These are phyloP conservation scores for Isabelozyma heimii DNA, from an alignment of 805 yeast genomes.

Conservation along the genomic window DNA sequence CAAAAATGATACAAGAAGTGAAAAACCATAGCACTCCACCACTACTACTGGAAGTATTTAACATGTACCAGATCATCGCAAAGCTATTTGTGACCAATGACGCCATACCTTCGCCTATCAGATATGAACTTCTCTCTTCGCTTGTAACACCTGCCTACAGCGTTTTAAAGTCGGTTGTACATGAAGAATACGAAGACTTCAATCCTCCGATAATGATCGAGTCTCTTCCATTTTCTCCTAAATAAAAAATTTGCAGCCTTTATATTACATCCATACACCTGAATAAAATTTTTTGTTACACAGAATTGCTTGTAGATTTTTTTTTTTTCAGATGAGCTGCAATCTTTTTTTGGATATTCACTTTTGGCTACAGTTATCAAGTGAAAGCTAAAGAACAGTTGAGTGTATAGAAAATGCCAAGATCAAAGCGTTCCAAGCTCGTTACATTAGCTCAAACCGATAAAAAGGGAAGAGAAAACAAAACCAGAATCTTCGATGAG, in stretches of 20 bases:
- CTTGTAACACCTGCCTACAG: neutral
- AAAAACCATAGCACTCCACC: constrained; percentile 1
- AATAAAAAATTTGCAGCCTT: neutral
- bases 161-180: neutral
- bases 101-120: neutral
- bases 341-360: neutral
- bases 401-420: constrained; percentile 63
- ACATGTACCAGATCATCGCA: constrained; percentile 1
- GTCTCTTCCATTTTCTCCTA: neutral
- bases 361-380: neutral
- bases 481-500: constrained; percentile 87
- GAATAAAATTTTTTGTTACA: constrained; percentile 9
- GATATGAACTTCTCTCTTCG: neutral
- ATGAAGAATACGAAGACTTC: neutral
- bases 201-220: neutral
- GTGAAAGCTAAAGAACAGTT: neutral
- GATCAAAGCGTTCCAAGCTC: constrained; percentile 94
- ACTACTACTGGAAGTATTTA: constrained; percentile 2
- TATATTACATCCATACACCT: constrained; percentile 3
- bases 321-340: constrained; percentile 21
- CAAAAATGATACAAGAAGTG: neutral
- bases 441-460: constrained; percentile 95
- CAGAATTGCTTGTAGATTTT: neutral
- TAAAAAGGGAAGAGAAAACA: constrained; percentile 91
- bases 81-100: neutral